Evolutionary conservation across 345 rosid genomes (phyloP), one percentile per base, ranked within the genome.

Genomic region (Rhodomyrtus tomentosa): DNA sequence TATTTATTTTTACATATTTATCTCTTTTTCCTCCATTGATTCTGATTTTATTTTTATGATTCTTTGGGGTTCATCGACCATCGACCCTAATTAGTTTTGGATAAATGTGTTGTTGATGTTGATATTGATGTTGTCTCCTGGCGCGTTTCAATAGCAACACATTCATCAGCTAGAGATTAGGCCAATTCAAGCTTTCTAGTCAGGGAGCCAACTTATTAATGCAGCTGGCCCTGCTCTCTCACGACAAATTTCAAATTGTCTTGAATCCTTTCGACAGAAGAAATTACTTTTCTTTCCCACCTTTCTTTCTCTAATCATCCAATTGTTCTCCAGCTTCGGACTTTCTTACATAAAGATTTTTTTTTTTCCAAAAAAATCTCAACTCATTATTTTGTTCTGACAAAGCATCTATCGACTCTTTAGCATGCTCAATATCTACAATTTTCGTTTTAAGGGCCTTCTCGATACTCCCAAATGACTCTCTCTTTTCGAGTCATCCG

Each of bases 141-240:
- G 25, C 93, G 94, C 74, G 98, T 93, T 91, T 95, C 98, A 84
- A 89, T 88, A 8, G 98, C 92, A 80, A 91, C 86, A 85, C 98
- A 6, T 93, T 93, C 99, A 89, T 96, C 98, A 85, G 93, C 98
- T 86, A 91, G 58, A 82, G 92, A 92, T 89, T 88, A 89, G 80
- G 94, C 93, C 93, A 94, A 84, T 82, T 90, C 93, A 86, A 95
- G 93, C 89, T 93, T 89, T 55, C 93, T 89, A 83, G 90, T 95
- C 85, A 96, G 83, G 42, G 90, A 90, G 89, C 85, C 51, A 82
- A 95, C 91, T 90, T 96, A 92, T 82, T 89, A 94, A 25, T 32
- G 84, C 56, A 94, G 94, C 76, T 92, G 86, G 58, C 92, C 95
- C 89, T 94, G 93, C 89, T 92, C 96, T 52, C 85, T 76, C 21